Evolutionary conservation across 2,329 filamentous ascomycete species (phyloP).

Genomic region (Geoglossum cookeanum): DNA sequence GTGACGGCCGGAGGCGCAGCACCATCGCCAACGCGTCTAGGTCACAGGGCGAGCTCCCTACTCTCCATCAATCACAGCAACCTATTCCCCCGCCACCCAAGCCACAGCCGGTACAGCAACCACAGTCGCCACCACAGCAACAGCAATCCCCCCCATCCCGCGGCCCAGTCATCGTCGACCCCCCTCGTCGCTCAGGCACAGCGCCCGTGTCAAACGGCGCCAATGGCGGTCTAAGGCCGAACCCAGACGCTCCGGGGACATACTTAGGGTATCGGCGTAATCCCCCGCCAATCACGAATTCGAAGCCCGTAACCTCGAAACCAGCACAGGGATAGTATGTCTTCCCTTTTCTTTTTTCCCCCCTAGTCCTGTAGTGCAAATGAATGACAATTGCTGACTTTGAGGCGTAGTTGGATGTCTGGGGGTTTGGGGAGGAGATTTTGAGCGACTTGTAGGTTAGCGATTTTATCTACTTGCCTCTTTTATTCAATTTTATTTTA

Average conservation of each 20-base stretch:
- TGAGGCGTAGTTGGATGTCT: neutral
- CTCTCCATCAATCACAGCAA: neutral
- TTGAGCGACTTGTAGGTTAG: neutral
- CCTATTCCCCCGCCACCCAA: neutral
- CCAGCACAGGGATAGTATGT: slow-evolving; percentile 14
- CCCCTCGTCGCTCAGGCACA: neutral
- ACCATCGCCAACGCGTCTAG: neutral
- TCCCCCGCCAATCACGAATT: neutral
- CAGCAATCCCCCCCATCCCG: neutral
- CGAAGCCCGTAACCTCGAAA: neutral
- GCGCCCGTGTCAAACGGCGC: neutral
- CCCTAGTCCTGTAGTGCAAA: neutral
- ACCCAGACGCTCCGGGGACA: slow-evolving; percentile 1
- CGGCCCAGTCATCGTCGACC: neutral
- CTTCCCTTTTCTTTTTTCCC: slow-evolving; percentile 1
- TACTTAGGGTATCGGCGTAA: slow-evolving; percentile 1
- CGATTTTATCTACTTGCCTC: no score
- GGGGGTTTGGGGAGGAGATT: neutral
- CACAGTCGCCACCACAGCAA: neutral
- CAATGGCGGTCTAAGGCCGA: neutral
- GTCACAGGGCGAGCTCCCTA: neutral
- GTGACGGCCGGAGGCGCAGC: neutral
- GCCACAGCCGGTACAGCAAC: neutral
- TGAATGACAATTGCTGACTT: neutral
- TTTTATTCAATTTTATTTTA: no score